A percentile compares a stretch with the other conserved stretches of the same genome.
phyloP scores from a whole-genome alignment of 208 protist genomes.

The Wallacemonas rigidus region DNA sequence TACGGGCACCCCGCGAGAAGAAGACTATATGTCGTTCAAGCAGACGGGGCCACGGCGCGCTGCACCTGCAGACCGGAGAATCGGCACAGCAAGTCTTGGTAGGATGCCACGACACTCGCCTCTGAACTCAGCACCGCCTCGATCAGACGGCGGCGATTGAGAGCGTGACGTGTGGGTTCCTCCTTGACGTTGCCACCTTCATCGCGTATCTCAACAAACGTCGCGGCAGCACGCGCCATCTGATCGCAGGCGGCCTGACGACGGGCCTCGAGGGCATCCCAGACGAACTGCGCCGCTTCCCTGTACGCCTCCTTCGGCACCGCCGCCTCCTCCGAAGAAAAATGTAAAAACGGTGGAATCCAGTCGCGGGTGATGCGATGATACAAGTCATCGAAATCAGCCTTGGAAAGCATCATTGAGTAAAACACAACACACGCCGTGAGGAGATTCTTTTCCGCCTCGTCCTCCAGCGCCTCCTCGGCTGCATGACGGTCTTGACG shows the following conservation, averaged over 20 bases:
- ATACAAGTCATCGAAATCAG: conserved; percentile 13
- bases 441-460: conserved; percentile 19
- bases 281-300: conserved; percentile 1
- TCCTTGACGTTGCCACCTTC: neutral
- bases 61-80: conserved; percentile 10
- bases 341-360: neutral
- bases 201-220: conserved; percentile 8
- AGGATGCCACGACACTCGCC: conserved; percentile 8
- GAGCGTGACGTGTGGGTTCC: neutral
- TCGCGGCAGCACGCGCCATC: neutral
- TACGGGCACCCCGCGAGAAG: neutral
- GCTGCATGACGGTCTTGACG: neutral
- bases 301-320: neutral
- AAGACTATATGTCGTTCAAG: neutral
- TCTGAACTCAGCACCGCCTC: conserved; percentile 10
- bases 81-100: conserved; percentile 11
- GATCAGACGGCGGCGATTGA: conserved; percentile 1
- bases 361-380: conserved; percentile 16
- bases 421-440: conserved; percentile 14
- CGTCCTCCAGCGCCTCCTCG: neutral
- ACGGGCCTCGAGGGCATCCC: conserved; percentile 5
- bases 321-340: neutral
- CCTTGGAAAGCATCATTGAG: conserved; percentile 17
- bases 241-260: neutral
- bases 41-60: neutral